Base-by-base conservation (phyloP, 176 grass and related monocot genomes). In the Musa beccarii region DNA sequence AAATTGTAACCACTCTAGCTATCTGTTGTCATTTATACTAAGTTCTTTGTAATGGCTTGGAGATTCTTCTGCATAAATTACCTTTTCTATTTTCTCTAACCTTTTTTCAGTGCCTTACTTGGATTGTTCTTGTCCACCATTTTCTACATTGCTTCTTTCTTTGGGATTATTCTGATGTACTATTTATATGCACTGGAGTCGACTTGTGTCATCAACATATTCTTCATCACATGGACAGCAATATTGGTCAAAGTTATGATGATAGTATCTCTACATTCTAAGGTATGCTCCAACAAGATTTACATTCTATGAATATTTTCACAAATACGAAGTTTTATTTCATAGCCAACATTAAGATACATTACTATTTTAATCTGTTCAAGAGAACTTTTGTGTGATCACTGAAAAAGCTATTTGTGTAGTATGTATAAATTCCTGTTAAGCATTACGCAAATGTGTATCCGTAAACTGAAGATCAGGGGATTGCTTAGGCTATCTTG, bases 91-190 rank as follows among this genome's bases (percentile, higher is more conserved):
- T 53, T 71, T 59, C 2, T 76, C 19, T 62, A 52, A 13, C 13
- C 7, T 17, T 52, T 3, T 64, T 24, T 77, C 75, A 98, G 94
- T 66, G 94, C 82, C 57, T 75, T 93, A 16, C 82, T 87, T 75
- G 90, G 94, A 64, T 76, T 98, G 43, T 89, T 91, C 81, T 78
- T 98, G 69, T 82, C 94, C 75, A 98, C 88, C 63, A 62, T 93
- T 67, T 86, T 86, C 79, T 98, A 78, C 78, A 74, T 87, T n/a
- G 86, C 86, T 72, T 91, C 94, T 16, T 91, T 88, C 80, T 50
- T 78, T 54, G 90, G 90, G 75, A 80, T 98, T 25, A 72, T 72
- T 3, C 71, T 98, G 6, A 69, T 98, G 55, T 93, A 87, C 69
- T 67, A 89, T 78, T 25, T 82, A 12, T 98, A 98, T 24, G 80